These are phyloP conservation scores for Colletotrichum destructivum DNA, from an alignment of 2,329 filamentous ascomycete genomes.

Conservation along the genomic window DNA sequence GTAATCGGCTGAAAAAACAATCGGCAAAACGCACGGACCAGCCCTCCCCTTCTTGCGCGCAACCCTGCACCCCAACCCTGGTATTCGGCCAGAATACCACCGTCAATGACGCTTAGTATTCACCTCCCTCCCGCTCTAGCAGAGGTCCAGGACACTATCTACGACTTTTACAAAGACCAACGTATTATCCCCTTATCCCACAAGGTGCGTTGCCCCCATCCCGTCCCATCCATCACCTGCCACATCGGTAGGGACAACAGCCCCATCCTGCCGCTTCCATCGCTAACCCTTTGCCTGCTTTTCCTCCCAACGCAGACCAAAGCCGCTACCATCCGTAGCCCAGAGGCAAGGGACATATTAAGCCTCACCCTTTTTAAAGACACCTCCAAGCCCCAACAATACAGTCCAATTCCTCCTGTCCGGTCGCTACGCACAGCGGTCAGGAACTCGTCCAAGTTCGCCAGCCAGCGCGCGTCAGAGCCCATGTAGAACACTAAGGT, in stretches of 20 bases:
- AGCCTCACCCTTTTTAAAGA: background rate
- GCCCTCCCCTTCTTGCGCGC: too few species aligned
- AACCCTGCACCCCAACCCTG: too few species aligned
- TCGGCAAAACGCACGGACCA: too few species aligned
- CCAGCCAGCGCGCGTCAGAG: background rate
- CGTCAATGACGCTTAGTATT: too few species aligned
- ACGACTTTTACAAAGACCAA: background rate
- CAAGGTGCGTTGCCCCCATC: background rate
- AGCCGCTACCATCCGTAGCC: background rate
- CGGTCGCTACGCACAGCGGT: background rate
- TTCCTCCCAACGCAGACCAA: background rate
- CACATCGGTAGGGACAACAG: background rate
- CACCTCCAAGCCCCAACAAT: background rate
- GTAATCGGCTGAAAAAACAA: too few species aligned
- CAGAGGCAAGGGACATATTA: background rate
- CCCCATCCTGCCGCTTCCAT: background rate
- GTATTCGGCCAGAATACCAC: too few species aligned
- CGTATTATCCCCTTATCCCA: background rate
- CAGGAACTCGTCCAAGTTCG: background rate
- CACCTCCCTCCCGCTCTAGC: background rate
- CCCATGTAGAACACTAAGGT: background rate
- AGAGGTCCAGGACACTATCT: background rate
- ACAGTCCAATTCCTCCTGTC: background rate
- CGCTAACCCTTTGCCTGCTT: background rate
- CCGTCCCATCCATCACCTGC: background rate